Percentiles rank a stretch among this genome's conserved stretches.
phyloP scores from a whole-genome alignment of 805 yeast species.

The Myxozyma vanderwaltii region DNA sequence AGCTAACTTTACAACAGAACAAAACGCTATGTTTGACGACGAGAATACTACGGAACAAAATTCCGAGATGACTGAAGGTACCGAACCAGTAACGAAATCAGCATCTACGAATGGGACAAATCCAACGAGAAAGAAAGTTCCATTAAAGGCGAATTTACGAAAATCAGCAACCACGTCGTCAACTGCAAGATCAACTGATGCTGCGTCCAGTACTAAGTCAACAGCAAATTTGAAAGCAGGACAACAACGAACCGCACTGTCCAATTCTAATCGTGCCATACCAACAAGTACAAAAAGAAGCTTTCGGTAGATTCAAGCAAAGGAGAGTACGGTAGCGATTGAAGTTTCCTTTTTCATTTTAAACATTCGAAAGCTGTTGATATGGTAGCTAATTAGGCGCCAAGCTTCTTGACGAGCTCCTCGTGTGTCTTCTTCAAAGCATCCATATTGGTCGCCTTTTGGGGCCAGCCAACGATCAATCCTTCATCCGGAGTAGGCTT shows the following conservation, averaged over 20 bases:
- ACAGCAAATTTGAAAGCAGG: neutral
- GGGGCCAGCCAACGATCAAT: constrained; percentile 93
- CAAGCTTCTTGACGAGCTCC: constrained; percentile 51
- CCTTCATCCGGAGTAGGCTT: constrained; percentile 76
- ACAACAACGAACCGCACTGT: neutral
- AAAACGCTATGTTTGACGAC: neutral
- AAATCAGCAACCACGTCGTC: constrained; percentile 2
- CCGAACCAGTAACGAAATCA: neutral
- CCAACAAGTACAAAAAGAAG: constrained; percentile 15
- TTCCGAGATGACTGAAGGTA: neutral
- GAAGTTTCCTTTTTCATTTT: neutral
- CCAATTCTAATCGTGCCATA: constrained; percentile 13
- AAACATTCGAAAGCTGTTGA: no score
- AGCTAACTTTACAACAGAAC: neutral
- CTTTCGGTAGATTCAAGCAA: neutral
- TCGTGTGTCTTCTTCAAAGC: constrained; percentile 69
- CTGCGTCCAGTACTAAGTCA: neutral
- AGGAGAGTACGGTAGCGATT: neutral
- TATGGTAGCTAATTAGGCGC: constrained; percentile 2
- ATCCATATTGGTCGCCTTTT: constrained; percentile 72
- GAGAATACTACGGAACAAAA: neutral
- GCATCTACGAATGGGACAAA: neutral
- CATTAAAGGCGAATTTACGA: neutral
- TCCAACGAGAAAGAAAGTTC: constrained; percentile 1
- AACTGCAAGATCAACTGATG: neutral